Evolutionary conservation across 1,284 basidiomycete species (phyloP).

Genomic region (Sporisorium sorghi): DNA sequence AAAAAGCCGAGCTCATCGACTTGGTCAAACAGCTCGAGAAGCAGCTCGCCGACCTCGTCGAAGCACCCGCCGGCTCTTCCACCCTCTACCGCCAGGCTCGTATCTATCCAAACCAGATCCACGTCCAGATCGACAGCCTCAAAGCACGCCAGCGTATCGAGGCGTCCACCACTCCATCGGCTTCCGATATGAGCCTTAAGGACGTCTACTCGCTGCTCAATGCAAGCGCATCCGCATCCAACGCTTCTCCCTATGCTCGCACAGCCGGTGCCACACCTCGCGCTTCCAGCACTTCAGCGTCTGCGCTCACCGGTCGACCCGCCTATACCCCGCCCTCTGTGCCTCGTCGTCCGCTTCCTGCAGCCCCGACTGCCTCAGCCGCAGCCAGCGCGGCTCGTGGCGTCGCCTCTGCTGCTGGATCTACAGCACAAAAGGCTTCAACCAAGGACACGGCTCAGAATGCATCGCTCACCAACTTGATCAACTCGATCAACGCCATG

Average conservation of each 20-base stretch:
- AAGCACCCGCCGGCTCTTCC: conserved; percentile 38
- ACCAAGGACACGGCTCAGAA: conserved; percentile 23
- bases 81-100: conserved; percentile 43
- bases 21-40: conserved; percentile 51
- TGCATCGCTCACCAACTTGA: conserved; percentile 33
- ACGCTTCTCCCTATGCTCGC: conserved; percentile 9
- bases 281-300: background rate
- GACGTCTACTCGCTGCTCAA: conserved; percentile 50
- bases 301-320: conserved; percentile 15
- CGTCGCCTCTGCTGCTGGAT: background rate
- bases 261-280: conserved; percentile 9
- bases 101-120: conserved; percentile 46
- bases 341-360: conserved; percentile 14
- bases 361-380: background rate
- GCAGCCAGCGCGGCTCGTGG: conserved; percentile 11
- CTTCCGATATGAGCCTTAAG: conserved; percentile 42
- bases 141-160: conserved; percentile 37
- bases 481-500: conserved; percentile 48
- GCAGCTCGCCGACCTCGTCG: conserved; percentile 38
- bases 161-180: conserved; percentile 9
- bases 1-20: conserved; percentile 48
- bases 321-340: conserved; percentile 13
- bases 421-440: conserved; percentile 4
- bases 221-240: conserved; percentile 11
- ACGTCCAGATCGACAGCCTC: conserved; percentile 43